phyloP scores from a whole-genome alignment of 495 filamentous ascomycete genomes.

The Podospora sp. region DNA sequence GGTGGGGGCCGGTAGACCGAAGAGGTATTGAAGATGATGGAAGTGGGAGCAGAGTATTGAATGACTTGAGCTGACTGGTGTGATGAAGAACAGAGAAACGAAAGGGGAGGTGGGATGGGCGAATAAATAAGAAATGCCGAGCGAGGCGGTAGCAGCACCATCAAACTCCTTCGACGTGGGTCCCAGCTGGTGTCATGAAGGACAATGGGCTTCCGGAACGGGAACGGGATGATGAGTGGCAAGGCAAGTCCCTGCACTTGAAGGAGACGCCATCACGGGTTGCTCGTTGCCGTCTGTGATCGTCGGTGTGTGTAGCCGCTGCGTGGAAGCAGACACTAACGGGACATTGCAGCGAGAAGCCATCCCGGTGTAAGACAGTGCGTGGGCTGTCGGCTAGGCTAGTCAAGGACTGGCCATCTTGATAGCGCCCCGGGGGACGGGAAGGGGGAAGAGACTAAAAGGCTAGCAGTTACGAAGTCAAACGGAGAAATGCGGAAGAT shows the following conservation, averaged over 20 bases:
- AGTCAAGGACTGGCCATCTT: neutral
- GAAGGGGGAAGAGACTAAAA: neutral
- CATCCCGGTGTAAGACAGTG: slow-evolving; percentile 6
- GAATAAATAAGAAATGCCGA: neutral
- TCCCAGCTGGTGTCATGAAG: neutral
- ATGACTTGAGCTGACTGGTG: neutral
- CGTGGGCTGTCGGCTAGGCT: neutral
- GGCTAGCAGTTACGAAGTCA: neutral
- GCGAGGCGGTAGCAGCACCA: neutral
- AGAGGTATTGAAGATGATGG: neutral
- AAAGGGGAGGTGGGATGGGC: neutral
- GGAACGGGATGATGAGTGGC: slow-evolving; percentile 15
- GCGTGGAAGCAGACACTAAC: neutral
- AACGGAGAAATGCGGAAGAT: neutral
- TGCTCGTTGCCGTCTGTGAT: slow-evolving; percentile 16
- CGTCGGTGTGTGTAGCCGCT: slow-evolving; percentile 1
- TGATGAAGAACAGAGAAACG: neutral
- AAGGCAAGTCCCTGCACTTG: slow-evolving; percentile 13
- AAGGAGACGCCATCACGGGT: slow-evolving; percentile 15
- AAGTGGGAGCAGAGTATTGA: neutral
- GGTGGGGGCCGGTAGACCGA: neutral
- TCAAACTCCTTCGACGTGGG: neutral
- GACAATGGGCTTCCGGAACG: slow-evolving; percentile 10
- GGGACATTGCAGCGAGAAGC: slow-evolving; percentile 7
- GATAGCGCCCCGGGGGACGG: neutral